Evolutionary conservation across 352 stramenopile genomes (phyloP), one percentile per base, ranked within the genome.

Genomic region (Phytophthora podocarpi): DNA sequence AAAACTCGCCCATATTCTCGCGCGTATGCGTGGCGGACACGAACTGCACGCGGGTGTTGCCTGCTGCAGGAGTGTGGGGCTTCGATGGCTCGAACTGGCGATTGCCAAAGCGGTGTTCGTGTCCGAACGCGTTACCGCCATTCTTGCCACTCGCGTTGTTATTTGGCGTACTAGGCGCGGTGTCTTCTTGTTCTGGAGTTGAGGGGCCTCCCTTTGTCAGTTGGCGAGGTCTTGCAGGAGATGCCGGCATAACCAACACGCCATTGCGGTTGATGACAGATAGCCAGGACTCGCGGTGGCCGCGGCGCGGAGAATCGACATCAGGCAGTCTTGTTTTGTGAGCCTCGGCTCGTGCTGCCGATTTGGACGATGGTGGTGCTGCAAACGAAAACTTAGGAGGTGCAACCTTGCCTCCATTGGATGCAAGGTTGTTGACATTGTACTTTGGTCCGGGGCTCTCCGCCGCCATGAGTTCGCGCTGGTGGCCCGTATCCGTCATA

Each of bases 1-100:
- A 94, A 59, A 93, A 94, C 72, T 93, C 85, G 54, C 80, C 85
- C 83, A 94, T 92, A 51, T 94, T 94, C 45, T 94, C 85, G 21
- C 85, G 83, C 12, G 74, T 88, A 61, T 94, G 85, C 24, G 81
- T 82, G 5, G 78, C 53, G 16, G 85, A 93, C 31, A 93, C 80
- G 52, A 90, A 90, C 53, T 91, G 85, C 26, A 93, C 77, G 36
- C 85, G 83, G 18, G 75, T 76, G 15, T 83, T 82, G 31, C 52
- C 56, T 42, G 74, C 57, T 10, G 42, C 53, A 20, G 64, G 70
- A n/a, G 64, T 71, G 54, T 74, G 78, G 11, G 64, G 70, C 26
- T 70, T 67, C 12, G 30, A 2, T 7, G 12, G 8, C 15, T 64
- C 46, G 2, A 78, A 55, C 43, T 84, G 73, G 4, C 82, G 76